Evolutionary conservation across 805 yeast genomes (phyloP).

Genomic region (Ogataea allantospora): DNA sequence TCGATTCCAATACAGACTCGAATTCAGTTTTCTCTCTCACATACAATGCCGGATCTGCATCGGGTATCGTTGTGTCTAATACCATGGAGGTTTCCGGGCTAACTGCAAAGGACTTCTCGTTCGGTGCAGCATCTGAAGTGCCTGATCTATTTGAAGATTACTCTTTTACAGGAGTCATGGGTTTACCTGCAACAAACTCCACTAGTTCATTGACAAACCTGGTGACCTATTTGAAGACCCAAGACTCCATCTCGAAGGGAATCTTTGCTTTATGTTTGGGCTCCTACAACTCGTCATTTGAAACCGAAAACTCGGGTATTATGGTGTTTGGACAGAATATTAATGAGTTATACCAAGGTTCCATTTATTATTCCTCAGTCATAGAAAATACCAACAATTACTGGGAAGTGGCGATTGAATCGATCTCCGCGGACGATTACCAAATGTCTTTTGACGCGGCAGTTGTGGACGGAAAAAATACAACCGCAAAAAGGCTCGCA

Average conservation of each 20-base stretch:
- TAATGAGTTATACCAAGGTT: slow-evolving; percentile 39
- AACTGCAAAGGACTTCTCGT: slow-evolving; percentile 38
- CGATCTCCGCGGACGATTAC: slow-evolving; percentile 36
- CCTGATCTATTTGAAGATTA: slow-evolving; percentile 53
- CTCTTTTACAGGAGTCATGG: slow-evolving; percentile 58
- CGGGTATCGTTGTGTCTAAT: slow-evolving; percentile 46
- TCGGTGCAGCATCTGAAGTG: slow-evolving; percentile 54
- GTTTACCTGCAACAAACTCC: slow-evolving; percentile 49
- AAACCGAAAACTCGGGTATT: slow-evolving; percentile 38
- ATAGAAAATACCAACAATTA: slow-evolving; percentile 35
- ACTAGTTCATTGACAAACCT: slow-evolving; percentile 38
- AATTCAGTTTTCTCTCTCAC: slow-evolving; percentile 42
- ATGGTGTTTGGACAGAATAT: slow-evolving; percentile 43
- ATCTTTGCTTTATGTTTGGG: slow-evolving; percentile 49
- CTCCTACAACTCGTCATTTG: slow-evolving; percentile 21
- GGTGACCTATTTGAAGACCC: slow-evolving; percentile 37
- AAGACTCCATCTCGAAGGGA: slow-evolving; percentile 35
- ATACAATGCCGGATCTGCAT: slow-evolving; percentile 53
- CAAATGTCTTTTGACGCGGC: slow-evolving; percentile 34
- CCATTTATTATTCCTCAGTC: slow-evolving; percentile 40
- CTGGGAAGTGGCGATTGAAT: slow-evolving; percentile 51
- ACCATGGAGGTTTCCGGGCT: slow-evolving; percentile 38
- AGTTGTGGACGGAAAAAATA: slow-evolving; percentile 13
- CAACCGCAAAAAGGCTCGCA: slow-evolving; percentile 38
- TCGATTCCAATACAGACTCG: slow-evolving; percentile 17